Evolutionary conservation across 441 rosid genomes (phyloP).

Genomic region (Monsonia emarginata): DNA sequence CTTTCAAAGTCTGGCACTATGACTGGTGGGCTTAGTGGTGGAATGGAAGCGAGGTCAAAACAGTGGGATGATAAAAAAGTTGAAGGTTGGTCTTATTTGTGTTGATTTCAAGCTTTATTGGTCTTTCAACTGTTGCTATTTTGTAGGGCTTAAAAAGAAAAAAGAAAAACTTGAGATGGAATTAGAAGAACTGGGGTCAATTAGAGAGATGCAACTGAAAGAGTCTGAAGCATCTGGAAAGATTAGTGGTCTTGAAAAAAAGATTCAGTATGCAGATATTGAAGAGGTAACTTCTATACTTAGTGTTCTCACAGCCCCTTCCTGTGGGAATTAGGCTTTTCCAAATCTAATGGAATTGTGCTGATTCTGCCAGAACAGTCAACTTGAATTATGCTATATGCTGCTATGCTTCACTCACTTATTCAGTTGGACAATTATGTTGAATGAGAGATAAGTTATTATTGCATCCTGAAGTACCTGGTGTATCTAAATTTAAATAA

Average conservation of each 20-base stretch:
- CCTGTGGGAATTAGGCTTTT: not conserved
- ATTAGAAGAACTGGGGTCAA: conserved; percentile 78
- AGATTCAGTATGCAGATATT: conserved; percentile 91
- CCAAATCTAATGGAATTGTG: not conserved
- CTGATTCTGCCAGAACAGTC: not conserved
- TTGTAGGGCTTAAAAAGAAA: conserved; percentile 58
- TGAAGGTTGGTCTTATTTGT: conserved; percentile 49
- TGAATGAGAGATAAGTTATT: not conserved
- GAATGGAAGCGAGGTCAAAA: conserved; percentile 95
- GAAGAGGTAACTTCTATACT: conserved; percentile 52
- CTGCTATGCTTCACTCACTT: not conserved
- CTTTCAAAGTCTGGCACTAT: conserved; percentile 95
- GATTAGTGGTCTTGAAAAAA: conserved; percentile 94
- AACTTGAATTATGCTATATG: not conserved
- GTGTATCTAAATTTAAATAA: not conserved
- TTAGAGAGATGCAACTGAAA: conserved; percentile 87
- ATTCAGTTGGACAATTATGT: not conserved
- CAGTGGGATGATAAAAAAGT: conserved; percentile 98
- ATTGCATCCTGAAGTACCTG: not conserved
- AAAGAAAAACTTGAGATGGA: conserved; percentile 74
- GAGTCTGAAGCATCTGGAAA: conserved; percentile 91
- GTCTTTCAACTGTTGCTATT: conserved; percentile 22
- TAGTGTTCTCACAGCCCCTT: not conserved
- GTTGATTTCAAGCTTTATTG: conserved; percentile 8
- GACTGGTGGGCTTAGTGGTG: conserved; percentile 99